Evolutionary conservation across 768 basidiomycete species (phyloP), one percentile per base, ranked within the genome.

Genomic region (Leccinum longicurvipes): DNA sequence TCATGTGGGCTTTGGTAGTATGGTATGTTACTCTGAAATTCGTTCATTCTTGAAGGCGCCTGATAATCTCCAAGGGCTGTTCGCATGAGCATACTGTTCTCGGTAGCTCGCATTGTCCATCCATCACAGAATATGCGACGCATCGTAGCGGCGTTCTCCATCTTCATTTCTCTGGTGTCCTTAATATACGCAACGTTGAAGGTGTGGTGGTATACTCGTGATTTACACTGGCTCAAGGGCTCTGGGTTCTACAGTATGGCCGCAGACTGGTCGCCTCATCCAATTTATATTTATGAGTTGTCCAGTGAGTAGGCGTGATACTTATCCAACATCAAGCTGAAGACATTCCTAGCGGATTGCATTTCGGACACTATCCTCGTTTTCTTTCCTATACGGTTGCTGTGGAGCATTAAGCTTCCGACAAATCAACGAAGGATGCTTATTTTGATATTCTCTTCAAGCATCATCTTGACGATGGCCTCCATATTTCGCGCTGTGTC

Each of bases 31-130:
- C n/a, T 39, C n/a, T 10, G n/a, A n/a, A n/a, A n/a, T n/a, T 19
- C 19, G 9, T 34, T 42, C 19, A 24, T 42, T 11, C 23, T n/a
- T 65, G 1, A 60, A 42, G 3, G n/a, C 11, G 29, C 46, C 25
- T 48, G 1, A n/a, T n/a, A 39, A 39, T 39, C 10, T 41, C 29
- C 9, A 51, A 68, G 62, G 67, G 47, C 54, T 48, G 60, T 66
- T 17, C 66, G 66, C 21, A 52, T 59, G 59, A 67, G 63, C 32
- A 55, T 63, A 41, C 27, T 61, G 29, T 57, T 60, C 27, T 67
- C 66, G 21, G 46, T 67, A 28, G 59, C 53, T 42, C 66, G 66
- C 29, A 55, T 67, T 15, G 54, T 52, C 25, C 58, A 62, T 53
- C 49, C 58, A 1, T 45, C 61, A 10, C 23, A 53, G 39, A n/a